phyloP scores from a whole-genome alignment of 2,329 filamentous ascomycete genomes.

The Ceratocystis alfenasii region DNA sequence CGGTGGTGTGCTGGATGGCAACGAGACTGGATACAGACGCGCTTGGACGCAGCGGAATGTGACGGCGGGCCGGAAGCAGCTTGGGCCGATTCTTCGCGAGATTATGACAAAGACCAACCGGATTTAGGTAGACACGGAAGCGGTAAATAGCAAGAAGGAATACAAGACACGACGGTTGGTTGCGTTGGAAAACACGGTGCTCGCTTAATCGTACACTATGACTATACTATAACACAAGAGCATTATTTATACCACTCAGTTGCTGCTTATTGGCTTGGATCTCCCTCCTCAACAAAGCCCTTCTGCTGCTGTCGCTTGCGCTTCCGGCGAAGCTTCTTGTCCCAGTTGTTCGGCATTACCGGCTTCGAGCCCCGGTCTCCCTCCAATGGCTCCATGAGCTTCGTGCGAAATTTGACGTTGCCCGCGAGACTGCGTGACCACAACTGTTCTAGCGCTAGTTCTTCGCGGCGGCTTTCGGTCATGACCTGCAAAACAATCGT shows the following conservation, averaged over 20 bases:
- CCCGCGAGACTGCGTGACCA: constrained; percentile 35
- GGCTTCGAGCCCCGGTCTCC: not conserved
- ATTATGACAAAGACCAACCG: constrained; percentile 1
- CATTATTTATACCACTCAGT: not conserved
- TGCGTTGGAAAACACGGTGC: not conserved
- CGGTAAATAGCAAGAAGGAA: not conserved
- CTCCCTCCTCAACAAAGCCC: not conserved
- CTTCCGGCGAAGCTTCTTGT: constrained; percentile 20
- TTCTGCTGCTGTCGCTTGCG: constrained; percentile 19
- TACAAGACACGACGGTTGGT: not conserved
- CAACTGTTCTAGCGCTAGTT: constrained; percentile 42
- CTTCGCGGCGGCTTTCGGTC: constrained; percentile 41
- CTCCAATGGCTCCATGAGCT: constrained; percentile 10
- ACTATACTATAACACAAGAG: not conserved
- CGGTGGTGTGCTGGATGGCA: constrained; percentile 36
- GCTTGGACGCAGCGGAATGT: constrained; percentile 57
- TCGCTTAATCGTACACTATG: constrained; percentile 5
- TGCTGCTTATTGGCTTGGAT: not conserved
- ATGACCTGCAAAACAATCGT: constrained; percentile 48
- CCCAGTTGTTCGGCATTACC: constrained; percentile 20
- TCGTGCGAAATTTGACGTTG: constrained; percentile 28
- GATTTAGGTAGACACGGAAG: not conserved
- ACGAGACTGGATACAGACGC: constrained; percentile 36
- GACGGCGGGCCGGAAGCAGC: constrained; percentile 53
- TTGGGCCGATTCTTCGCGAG: constrained; percentile 54